Conservation (phyloP, 345 rosid genomes). For the Pelargonium nanum region DNA sequence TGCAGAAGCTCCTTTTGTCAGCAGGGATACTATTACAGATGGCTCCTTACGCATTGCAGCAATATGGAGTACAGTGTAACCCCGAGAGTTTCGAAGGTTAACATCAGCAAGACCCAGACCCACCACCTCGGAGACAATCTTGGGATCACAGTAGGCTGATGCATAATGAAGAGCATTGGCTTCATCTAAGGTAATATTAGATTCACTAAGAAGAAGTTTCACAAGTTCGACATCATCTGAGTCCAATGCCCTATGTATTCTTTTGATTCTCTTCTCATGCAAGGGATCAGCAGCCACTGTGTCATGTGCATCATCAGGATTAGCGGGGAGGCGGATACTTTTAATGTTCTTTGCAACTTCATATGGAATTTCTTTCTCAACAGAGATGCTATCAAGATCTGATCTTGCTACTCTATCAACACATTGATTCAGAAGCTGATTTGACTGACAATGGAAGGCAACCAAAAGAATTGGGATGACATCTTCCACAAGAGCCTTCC, state of each 20-base stretch:
- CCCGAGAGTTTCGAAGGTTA: slow-evolving; percentile 59
- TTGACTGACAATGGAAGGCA: slow-evolving; percentile 70
- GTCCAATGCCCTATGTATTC: slow-evolving; percentile 83
- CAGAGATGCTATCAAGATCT: slow-evolving; percentile 52
- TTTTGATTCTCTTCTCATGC: slow-evolving; percentile 52
- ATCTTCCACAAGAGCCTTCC: slow-evolving; percentile 68
- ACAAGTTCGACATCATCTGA: slow-evolving; percentile 94
- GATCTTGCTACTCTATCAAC: slow-evolving; percentile 78
- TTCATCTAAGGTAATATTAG: slow-evolving; percentile 61
- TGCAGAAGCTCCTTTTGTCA: slow-evolving; percentile 65
- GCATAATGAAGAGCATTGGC: slow-evolving; percentile 84
- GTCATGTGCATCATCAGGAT: slow-evolving; percentile 26
- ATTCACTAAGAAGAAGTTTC: slow-evolving; percentile 69
- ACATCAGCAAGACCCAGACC: slow-evolving; percentile 57
- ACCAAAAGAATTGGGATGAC: slow-evolving; percentile 69
- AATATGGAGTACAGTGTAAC: slow-evolving; percentile 75
- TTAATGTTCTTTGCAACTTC: slow-evolving; percentile 52
- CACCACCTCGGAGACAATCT: slow-evolving; percentile 74
- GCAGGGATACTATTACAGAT: slow-evolving; percentile 49
- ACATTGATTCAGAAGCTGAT: slow-evolving; percentile 62
- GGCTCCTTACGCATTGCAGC: slow-evolving; percentile 92
- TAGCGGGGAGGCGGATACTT: slow-evolving; percentile 34
- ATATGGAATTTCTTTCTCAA: slow-evolving; percentile 75
- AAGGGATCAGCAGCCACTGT: slow-evolving; percentile 23
- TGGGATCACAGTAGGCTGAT: slow-evolving; percentile 87